A percentile compares a stretch with the other conserved stretches of the same genome.
Evolutionary conservation across 2,329 filamentous ascomycete genomes (phyloP).

Genomic region (Aspergillus oerlinghausenensis): DNA sequence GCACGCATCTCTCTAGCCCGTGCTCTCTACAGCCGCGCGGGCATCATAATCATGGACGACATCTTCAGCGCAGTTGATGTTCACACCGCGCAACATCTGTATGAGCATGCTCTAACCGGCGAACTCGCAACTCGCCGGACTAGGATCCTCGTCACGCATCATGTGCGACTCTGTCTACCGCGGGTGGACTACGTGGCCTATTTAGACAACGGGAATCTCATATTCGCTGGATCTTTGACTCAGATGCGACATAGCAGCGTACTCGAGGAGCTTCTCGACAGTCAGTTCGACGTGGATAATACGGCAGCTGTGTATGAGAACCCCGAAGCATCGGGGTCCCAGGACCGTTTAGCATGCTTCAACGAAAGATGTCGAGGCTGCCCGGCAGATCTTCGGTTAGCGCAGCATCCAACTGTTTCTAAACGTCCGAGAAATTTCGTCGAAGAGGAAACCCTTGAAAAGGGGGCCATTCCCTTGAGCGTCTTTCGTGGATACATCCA

Average conservation of each 20-base stretch:
- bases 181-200: neutral
- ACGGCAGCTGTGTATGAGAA: neutral
- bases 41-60: slow-evolving; percentile 71
- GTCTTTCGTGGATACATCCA: neutral
- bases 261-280: neutral
- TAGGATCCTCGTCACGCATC: slow-evolving; percentile 72
- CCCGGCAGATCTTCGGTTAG: neutral
- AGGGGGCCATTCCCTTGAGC: neutral
- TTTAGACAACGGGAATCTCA: neutral
- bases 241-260: neutral
- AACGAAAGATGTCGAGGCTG: neutral
- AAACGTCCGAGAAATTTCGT: neutral
- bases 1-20: slow-evolving; percentile 74
- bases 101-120: slow-evolving; percentile 67
- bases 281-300: neutral
- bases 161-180: slow-evolving; percentile 42
- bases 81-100: slow-evolving; percentile 71
- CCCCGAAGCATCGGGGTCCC: neutral
- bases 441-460: neutral
- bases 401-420: neutral
- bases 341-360: neutral
- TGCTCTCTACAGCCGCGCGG: slow-evolving; percentile 70
- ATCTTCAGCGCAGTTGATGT: slow-evolving; percentile 76
- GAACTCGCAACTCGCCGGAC: slow-evolving; percentile 64
- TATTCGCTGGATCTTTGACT: neutral